These are phyloP conservation scores for Panaeolus papilionaceus DNA, from an alignment of 768 basidiomycete species.

Conservation along the genomic window DNA sequence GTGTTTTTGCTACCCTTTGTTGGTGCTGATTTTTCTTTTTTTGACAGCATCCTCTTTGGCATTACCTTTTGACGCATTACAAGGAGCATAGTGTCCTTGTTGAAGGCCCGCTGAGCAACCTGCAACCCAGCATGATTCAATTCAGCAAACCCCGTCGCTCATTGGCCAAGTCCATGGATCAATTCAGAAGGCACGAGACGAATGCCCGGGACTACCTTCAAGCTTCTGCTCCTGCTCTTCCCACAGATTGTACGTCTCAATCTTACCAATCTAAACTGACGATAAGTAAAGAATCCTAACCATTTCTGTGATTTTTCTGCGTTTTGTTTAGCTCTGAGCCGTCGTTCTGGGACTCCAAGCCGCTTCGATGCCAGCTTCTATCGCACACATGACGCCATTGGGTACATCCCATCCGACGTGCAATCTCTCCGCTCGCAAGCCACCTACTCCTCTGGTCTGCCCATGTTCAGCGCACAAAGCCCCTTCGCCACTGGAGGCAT, in stretches of 20 bases:
- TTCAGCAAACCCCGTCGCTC: constrained; percentile 97
- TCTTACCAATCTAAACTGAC: neutral
- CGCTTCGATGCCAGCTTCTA: constrained; percentile 97
- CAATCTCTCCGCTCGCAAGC: constrained; percentile 98
- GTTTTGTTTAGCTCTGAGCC: constrained; percentile 44
- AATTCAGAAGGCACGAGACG: constrained; percentile 92
- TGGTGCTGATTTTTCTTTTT: constrained; percentile 16
- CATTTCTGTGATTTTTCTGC: too few species aligned
- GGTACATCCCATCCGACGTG: constrained; percentile 94
- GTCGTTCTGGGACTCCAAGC: constrained; percentile 88
- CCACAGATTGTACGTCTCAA: constrained; percentile 56
- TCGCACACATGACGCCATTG: constrained; percentile 91
- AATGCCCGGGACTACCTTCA: constrained; percentile 79
- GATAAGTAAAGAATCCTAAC: neutral
- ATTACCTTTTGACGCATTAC: constrained; percentile 97
- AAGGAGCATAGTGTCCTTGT: constrained; percentile 95
- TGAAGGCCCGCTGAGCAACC: constrained; percentile 94
- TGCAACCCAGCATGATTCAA: constrained; percentile 99
- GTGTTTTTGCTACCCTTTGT: neutral
- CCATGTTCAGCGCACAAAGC: constrained; percentile 76
- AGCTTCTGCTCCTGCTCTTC: constrained; percentile 46
- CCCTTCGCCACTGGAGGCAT: constrained; percentile 69
- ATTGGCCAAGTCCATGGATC: constrained; percentile 88
- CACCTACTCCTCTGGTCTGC: constrained; percentile 91
- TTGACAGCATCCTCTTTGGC: constrained; percentile 94